Evolutionary conservation across 495 filamentous ascomycete species (phyloP).

Genomic region (Evernia prunastri): DNA sequence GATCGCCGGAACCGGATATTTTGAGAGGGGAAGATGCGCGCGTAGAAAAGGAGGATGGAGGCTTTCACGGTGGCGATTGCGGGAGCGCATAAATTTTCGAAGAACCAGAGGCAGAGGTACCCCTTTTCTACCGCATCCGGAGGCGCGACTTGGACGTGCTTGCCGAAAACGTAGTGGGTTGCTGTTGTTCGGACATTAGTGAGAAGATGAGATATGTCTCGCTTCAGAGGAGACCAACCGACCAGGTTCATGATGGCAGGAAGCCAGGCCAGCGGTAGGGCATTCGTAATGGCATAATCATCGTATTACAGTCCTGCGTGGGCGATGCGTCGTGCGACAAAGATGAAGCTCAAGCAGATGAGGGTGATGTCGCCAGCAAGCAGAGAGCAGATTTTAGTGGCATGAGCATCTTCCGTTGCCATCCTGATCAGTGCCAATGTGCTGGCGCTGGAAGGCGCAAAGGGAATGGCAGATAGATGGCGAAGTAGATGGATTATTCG

Average conservation of each 20-base stretch:
- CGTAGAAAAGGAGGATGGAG: slow-evolving; percentile 14
- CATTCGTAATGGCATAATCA: not conserved
- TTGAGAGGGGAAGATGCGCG: slow-evolving; percentile 4
- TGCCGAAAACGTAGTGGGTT: slow-evolving; percentile 8
- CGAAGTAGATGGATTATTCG: no score
- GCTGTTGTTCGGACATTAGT: no score
- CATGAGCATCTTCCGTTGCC: no score
- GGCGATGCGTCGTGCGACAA: not conserved
- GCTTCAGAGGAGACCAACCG: not conserved
- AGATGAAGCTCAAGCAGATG: not conserved
- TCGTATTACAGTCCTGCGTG: not conserved
- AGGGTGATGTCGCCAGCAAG: not conserved
- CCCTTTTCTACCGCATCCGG: slow-evolving; percentile 10
- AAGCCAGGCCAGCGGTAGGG: not conserved
- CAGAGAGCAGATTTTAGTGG: no score
- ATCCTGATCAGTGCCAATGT: no score
- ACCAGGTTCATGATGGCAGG: not conserved
- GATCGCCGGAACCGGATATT: slow-evolving; percentile 6
- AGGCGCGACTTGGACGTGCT: not conserved
- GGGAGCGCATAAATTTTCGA: slow-evolving; percentile 10
- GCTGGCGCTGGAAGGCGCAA: no score
- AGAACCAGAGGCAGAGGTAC: slow-evolving; percentile 6
- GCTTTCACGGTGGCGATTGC: slow-evolving; percentile 10
- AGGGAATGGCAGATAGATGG: no score
- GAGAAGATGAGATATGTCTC: no score